phyloP scores from a whole-genome alignment of 495 filamentous ascomycete species.

The Penicillium canescens region DNA sequence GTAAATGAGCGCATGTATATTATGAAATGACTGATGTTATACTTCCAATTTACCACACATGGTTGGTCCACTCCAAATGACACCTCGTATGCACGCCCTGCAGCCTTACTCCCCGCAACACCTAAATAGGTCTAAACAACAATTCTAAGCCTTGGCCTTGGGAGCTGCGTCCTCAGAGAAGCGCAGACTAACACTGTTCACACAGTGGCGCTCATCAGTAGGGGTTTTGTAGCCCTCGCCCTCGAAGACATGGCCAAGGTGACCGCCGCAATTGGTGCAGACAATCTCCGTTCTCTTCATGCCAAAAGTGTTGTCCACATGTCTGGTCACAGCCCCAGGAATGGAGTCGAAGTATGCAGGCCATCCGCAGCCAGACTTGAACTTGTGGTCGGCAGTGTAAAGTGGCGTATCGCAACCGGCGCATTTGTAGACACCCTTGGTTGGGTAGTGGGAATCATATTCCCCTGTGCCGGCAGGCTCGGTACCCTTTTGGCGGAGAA shows the following conservation, averaged over 20 bases:
- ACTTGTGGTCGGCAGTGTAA: conserved; percentile 89
- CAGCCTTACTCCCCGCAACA: conserved; percentile 12
- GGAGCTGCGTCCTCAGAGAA: conserved; percentile 65
- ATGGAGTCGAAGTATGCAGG: conserved; percentile 95
- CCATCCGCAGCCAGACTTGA: conserved; percentile 96
- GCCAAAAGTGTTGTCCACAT: conserved; percentile 73
- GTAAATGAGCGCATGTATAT: background rate
- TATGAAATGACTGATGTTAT: background rate
- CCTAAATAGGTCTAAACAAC: conserved; percentile 1
- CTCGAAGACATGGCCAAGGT: conserved; percentile 97
- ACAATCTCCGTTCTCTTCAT: conserved; percentile 92
- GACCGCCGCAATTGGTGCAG: conserved; percentile 90
- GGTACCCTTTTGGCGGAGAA: conserved; percentile 89
- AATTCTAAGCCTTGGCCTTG: conserved; percentile 30
- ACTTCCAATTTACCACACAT: background rate
- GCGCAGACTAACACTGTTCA: conserved; percentile 89
- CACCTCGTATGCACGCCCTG: conserved; percentile 7
- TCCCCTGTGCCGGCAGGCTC: conserved; percentile 76
- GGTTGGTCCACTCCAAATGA: conserved; percentile 5
- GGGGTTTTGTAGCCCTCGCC: conserved; percentile 89
- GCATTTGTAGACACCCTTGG: conserved; percentile 76
- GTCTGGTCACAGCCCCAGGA: conserved; percentile 81
- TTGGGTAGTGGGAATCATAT: conserved; percentile 83
- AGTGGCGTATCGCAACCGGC: conserved; percentile 84
- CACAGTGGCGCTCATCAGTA: conserved; percentile 95